These are phyloP conservation scores for Pulveroboletus sp. DNA, from an alignment of 768 basidiomycete genomes.

Conservation along the genomic window DNA sequence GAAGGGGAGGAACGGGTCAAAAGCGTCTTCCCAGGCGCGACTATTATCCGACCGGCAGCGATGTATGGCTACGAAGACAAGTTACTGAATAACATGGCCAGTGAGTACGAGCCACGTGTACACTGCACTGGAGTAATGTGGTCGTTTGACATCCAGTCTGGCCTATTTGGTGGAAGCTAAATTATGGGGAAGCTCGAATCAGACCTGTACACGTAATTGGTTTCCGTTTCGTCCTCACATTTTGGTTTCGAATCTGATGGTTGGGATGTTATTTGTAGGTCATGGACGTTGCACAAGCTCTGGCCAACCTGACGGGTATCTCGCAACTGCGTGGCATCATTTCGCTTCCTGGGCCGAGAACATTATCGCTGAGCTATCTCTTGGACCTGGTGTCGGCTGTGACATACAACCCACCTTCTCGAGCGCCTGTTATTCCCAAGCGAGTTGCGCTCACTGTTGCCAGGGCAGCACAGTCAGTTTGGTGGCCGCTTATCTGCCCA, in stretches of 20 bases:
- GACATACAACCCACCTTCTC: conserved; percentile 69
- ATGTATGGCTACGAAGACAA: conserved; percentile 97
- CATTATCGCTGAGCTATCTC: conserved; percentile 77
- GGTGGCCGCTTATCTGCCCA: conserved; percentile 91
- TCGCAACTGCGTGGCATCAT: conserved; percentile 63
- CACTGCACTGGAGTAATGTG: conserved; percentile 11
- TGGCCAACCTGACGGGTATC: conserved; percentile 68
- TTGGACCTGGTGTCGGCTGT: conserved; percentile 73
- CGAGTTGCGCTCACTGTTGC: conserved; percentile 60
- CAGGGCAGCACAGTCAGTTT: conserved; percentile 55
- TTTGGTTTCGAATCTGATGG: conserved; percentile 12
- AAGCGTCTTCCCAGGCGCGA: conserved; percentile 77
- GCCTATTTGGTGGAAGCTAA: conserved; percentile 93
- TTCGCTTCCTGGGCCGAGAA: conserved; percentile 84
- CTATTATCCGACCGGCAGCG: conserved; percentile 77
- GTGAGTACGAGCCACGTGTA: conserved; percentile 41
- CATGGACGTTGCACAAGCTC: conserved; percentile 88
- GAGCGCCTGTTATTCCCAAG: conserved; percentile 75
- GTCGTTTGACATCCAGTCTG: conserved; percentile 43
- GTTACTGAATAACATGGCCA: conserved; percentile 84
- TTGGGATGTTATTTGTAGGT: conserved; percentile 46
- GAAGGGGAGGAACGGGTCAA: conserved; percentile 86
- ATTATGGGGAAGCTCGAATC: conserved; percentile 79
- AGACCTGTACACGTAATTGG: conserved; percentile 84
- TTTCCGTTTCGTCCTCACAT: conserved; percentile 19